phyloP scores from a whole-genome alignment of 768 basidiomycete genomes.

The Lentinula lateritia region DNA sequence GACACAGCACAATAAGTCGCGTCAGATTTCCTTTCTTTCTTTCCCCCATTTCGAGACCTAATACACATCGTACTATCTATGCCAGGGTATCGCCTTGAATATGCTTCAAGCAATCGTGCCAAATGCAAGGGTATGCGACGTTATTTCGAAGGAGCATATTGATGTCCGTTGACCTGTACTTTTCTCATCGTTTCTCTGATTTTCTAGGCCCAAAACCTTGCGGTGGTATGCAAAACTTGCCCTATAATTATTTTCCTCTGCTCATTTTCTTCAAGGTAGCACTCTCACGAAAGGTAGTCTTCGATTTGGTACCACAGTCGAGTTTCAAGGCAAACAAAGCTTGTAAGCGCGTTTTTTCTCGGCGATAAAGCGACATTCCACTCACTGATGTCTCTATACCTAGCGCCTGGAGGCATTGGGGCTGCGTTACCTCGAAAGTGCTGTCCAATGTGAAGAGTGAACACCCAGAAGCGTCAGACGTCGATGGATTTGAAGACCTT shows the following conservation, averaged over 20 bases:
- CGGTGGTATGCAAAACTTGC: constrained; percentile 36
- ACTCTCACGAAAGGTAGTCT: constrained; percentile 67
- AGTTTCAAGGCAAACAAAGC: constrained; percentile 60
- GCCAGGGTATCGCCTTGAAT: constrained; percentile 74
- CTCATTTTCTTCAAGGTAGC: constrained; percentile 41
- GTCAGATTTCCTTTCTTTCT: constrained; percentile 22
- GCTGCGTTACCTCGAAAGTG: constrained; percentile 70
- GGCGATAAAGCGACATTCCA: neutral
- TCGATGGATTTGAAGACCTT: constrained; percentile 85
- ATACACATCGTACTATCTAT: constrained; percentile 27
- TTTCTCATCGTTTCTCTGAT: constrained; percentile 12
- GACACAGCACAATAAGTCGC: constrained; percentile 24
- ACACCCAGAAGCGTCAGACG: constrained; percentile 53
- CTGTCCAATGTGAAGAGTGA: constrained; percentile 64
- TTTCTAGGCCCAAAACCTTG: constrained; percentile 73
- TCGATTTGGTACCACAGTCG: constrained; percentile 70
- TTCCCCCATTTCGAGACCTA: constrained; percentile 8
- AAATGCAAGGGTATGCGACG: constrained; percentile 69
- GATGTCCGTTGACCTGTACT: neutral
- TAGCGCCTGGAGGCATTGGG: constrained; percentile 89
- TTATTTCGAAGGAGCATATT: neutral
- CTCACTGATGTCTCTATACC: neutral
- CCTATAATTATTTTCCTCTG: neutral
- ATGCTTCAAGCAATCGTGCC: constrained; percentile 58
- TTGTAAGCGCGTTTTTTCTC: constrained; percentile 41